Evolutionary conservation across 106 monocot species (phyloP).

Genomic region (Vanilla planifolia): DNA sequence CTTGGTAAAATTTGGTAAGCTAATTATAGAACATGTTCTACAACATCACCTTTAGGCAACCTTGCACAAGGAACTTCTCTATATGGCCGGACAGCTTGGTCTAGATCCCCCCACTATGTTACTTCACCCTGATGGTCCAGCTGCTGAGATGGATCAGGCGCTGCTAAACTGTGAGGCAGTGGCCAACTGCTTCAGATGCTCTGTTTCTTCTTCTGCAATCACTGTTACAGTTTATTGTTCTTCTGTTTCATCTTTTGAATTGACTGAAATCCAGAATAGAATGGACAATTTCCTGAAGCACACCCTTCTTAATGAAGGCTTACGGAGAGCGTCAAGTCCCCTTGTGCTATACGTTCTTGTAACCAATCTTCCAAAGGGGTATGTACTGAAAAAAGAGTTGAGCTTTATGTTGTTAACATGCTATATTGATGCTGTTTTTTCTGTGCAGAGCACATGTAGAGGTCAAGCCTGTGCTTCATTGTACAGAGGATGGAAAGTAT

Average conservation of each 20-base stretch:
- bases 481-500: constrained; percentile 26
- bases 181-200: constrained; percentile 63
- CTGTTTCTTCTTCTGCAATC: constrained; percentile 49
- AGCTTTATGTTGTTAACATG: too few species aligned
- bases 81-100: constrained; percentile 77
- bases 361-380: constrained; percentile 67
- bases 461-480: constrained; percentile 72
- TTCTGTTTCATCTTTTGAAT: constrained; percentile 37
- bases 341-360: constrained; percentile 49
- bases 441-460: constrained; percentile 76
- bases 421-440: neutral
- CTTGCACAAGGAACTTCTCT: constrained; percentile 50
- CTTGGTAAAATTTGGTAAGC: neutral
- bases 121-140: constrained; percentile 51
- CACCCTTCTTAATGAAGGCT: neutral
- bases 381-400: too few species aligned
- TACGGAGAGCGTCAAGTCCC: constrained; percentile 9
- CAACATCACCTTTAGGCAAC: constrained; percentile 42
- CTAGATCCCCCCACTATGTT: constrained; percentile 89
- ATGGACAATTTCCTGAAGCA: constrained; percentile 13
- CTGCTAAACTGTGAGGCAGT: constrained; percentile 79
- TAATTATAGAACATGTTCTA: neutral
- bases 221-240: constrained; percentile 75
- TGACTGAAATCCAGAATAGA: constrained; percentile 32
- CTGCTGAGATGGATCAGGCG: constrained; percentile 58